Conservation (phyloP, 805 yeast genomes). For the Wickerhamomyces bisporus region DNA sequence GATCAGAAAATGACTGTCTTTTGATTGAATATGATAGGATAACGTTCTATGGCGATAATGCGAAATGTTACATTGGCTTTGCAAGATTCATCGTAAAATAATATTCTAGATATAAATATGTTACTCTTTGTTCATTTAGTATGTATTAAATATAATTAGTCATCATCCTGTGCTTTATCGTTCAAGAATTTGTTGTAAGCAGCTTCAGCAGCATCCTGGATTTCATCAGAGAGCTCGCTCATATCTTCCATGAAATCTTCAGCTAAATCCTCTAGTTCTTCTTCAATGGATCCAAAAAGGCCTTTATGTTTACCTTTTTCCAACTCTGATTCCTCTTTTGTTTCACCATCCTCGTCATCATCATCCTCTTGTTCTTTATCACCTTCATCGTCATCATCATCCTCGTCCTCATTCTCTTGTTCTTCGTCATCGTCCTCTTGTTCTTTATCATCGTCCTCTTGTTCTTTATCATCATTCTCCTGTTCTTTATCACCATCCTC, state of each 20-base stretch:
- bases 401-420: constrained; percentile 8
- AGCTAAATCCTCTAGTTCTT: constrained; percentile 23
- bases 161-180: not conserved
- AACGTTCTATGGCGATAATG: constrained; percentile 27
- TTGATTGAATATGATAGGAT: constrained; percentile 29
- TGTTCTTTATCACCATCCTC: constrained; percentile 16
- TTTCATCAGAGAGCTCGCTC: constrained; percentile 9
- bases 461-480: constrained; percentile 10
- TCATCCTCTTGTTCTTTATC: not conserved
- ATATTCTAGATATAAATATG: too few relatives aligned
- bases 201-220: constrained; percentile 13
- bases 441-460: constrained; percentile 15
- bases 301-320: constrained; percentile 18
- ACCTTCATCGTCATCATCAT: not conserved
- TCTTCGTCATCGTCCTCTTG: constrained; percentile 12
- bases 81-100: not conserved
- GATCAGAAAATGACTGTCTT: constrained; percentile 32
- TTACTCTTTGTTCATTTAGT: too few relatives aligned
- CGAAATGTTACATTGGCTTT: constrained; percentile 7
- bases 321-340: constrained; percentile 8
- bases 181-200: not conserved
- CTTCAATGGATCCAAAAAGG: constrained; percentile 23
- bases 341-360: not conserved
- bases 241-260: constrained; percentile 16
- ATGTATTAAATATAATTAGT: too few relatives aligned